phyloP scores from a whole-genome alignment of 331 rosid species.

The Arachis monticola region DNA sequence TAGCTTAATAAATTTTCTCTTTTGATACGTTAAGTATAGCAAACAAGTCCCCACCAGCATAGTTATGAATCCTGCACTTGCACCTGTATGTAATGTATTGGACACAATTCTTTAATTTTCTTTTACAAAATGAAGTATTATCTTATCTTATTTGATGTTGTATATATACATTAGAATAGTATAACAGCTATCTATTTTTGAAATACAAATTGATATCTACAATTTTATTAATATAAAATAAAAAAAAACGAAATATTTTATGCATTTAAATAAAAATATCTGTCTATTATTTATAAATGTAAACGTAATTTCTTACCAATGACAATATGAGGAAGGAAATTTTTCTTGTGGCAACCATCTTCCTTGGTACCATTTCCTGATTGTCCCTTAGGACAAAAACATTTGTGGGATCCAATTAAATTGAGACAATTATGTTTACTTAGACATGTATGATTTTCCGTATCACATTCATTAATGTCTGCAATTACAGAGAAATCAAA shows the following conservation, averaged over 20 bases:
- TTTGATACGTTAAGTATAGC: neutral
- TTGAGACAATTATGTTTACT: neutral
- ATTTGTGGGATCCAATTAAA: neutral
- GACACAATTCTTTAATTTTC: too few relatives aligned
- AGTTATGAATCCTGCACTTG: neutral
- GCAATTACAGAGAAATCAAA: neutral
- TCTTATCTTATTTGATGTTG: too few relatives aligned
- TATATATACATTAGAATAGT: too few relatives aligned
- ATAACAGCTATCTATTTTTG: too few relatives aligned
- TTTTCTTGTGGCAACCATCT: neutral
- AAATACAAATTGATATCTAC: too few relatives aligned
- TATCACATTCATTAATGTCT: neutral
- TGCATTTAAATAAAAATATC: too few relatives aligned
- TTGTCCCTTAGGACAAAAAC: neutral
- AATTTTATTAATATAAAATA: too few relatives aligned
- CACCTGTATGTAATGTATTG: neutral
- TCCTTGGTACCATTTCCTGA: neutral
- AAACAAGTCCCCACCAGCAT: neutral
- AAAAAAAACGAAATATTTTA: too few relatives aligned
- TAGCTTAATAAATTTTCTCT: neutral
- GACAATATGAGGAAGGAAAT: neutral
- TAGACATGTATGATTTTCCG: neutral
- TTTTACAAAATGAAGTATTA: too few relatives aligned
- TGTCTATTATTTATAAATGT: too few relatives aligned
- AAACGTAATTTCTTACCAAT: neutral